Conservation (phyloP, 129 eudicot genomes). For the Sambucus nigra region DNA sequence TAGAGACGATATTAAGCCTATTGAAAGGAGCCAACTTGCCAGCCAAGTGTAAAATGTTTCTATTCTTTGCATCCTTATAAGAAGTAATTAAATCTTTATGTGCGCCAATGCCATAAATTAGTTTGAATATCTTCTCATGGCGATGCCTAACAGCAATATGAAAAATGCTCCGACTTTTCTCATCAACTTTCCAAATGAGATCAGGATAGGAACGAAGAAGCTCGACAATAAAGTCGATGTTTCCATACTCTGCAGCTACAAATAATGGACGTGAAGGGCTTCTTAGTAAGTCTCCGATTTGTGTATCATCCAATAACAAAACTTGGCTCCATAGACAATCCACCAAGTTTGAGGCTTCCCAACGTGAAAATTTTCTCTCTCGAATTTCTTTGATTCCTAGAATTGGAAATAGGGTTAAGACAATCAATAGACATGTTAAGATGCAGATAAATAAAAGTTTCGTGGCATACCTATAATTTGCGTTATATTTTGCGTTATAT, state of each 20-base stretch:
- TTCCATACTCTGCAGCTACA: constrained; percentile 39
- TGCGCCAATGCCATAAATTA: constrained; percentile 36
- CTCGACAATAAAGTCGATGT: constrained; percentile 26
- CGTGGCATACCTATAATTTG: no score
- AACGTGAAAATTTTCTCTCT: constrained; percentile 10
- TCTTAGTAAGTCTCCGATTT: constrained; percentile 2
- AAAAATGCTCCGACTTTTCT: constrained; percentile 34
- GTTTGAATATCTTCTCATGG: constrained; percentile 35
- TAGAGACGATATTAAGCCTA: constrained; percentile 31
- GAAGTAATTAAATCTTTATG: constrained; percentile 35
- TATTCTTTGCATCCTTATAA: constrained; percentile 14
- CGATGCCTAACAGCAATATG: constrained; percentile 43
- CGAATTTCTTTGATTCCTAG: constrained; percentile 7
- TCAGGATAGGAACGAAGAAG: constrained; percentile 43
- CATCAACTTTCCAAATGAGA: constrained; percentile 47
- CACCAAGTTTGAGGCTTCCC: constrained; percentile 16
- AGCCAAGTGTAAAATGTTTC: constrained; percentile 45
- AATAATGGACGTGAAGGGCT: constrained; percentile 37
- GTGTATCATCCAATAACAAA: not conserved
- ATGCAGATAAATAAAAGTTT: no score
- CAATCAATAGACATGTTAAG: no score
- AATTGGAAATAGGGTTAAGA: not conserved
- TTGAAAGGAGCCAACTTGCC: constrained; percentile 25
- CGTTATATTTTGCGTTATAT: no score
- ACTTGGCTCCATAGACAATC: constrained; percentile 25